Base-by-base conservation (phyloP, 192 early-diverging fungal species). In the Coemansia sp. region DNA sequence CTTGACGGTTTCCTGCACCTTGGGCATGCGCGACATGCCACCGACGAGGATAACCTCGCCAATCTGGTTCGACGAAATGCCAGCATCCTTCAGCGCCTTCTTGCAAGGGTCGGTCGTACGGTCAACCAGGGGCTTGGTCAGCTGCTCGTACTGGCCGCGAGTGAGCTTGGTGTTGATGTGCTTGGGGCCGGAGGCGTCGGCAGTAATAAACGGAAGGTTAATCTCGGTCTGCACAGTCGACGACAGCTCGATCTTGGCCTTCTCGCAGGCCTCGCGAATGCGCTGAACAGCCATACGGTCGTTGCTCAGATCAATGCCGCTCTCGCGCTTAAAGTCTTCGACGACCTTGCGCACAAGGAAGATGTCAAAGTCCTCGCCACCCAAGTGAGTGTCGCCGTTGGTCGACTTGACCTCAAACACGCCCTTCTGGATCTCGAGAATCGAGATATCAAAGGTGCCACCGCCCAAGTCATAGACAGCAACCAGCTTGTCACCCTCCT, bases 351-450 rank as follows among this genome's bases (percentile, higher is more conserved):
- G 85, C 65, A 98, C 91, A 46, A 98, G 81, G 70, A 90, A 87
- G 91, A 96, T 96, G 83, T 98, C 95, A 81, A 98, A 98, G 84
- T 98, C 93, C 83, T 95, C 92, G 75, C 95, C 95, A 80, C 95
- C 93, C 79, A 98, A 85, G 79, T 98, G 92, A 54, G 95, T 98
- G 80, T 98, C 93, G 87, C 93, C 95, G 65, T 91, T 90, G 53
- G 94, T 98, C 71, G 95, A 90, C 88, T 93, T 92, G 79, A 98
- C 93, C 80, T 95, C 94, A 65, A 98, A 96, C 75, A 95, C 90
- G 68, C 95, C 95, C 64, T 93, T 92, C 73, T 94, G 94, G 41
- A 98, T 95, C 70, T 90, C 88, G 46, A 96, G 80, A 55, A 98
- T 88, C 50, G 95, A 96, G 53, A 96, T 93, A 86, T 95, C 95